These are phyloP conservation scores for Entoloma clypeatum DNA, from an alignment of 1,284 basidiomycete species.

Conservation along the genomic window DNA sequence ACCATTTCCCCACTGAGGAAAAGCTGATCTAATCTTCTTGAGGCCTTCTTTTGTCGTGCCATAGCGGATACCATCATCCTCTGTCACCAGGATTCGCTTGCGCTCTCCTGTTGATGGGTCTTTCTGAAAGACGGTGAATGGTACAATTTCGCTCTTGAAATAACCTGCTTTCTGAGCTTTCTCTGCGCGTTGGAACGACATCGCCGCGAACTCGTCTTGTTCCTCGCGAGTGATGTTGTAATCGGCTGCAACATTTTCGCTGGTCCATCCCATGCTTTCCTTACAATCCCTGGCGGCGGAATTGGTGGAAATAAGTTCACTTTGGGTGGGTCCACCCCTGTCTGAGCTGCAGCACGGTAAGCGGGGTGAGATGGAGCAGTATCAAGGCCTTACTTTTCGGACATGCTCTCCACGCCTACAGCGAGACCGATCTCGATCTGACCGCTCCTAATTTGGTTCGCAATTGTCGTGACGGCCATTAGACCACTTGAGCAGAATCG, in stretches of 20 bases:
- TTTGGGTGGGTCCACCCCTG: conserved; percentile 55
- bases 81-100: conserved; percentile 54
- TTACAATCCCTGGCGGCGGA: conserved; percentile 53
- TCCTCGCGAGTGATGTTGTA: conserved; percentile 79
- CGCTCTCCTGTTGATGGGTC: conserved; percentile 53
- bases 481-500: conserved; percentile 79
- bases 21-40: conserved; percentile 71
- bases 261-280: conserved; percentile 86
- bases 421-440: conserved; percentile 87
- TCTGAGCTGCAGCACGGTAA: conserved; percentile 50
- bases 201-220: conserved; percentile 83
- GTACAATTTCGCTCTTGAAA: conserved; percentile 79
- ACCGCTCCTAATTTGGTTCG: conserved; percentile 77
- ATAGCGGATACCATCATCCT: conserved; percentile 82
- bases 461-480: conserved; percentile 69
- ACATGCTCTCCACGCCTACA: conserved; percentile 84
- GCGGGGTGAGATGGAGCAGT: background rate
- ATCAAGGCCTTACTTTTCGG: conserved; percentile 50
- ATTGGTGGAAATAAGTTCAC: conserved; percentile 53
- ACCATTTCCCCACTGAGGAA: conserved; percentile 82
- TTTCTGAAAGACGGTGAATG: conserved; percentile 63
- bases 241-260: conserved; percentile 74
- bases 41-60: conserved; percentile 74
- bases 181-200: conserved; percentile 77
- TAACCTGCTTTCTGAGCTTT: conserved; percentile 61